Evolutionary conservation across 495 filamentous ascomycete species (phyloP).

Genomic region (Podospora pseudoanserina): DNA sequence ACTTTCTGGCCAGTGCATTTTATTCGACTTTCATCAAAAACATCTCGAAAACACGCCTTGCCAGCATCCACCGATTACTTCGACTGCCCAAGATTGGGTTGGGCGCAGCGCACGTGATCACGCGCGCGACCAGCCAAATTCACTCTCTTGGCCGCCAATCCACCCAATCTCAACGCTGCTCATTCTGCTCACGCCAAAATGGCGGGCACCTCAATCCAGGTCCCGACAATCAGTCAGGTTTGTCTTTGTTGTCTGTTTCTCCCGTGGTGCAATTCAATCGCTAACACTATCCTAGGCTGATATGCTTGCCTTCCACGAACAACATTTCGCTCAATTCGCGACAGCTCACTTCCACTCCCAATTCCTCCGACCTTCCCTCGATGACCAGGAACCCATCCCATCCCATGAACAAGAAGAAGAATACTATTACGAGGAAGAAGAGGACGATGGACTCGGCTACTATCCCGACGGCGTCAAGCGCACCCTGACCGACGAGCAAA

Average conservation of each 20-base stretch:
- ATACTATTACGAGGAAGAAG: conserved; percentile 37
- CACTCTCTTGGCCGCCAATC: conserved; percentile 4
- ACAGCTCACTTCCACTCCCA: conserved; percentile 47
- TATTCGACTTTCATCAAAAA: background rate
- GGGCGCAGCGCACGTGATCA: conserved; percentile 23
- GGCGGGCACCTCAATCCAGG: conserved; percentile 26
- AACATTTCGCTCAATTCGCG: conserved; percentile 54
- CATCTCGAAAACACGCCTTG: background rate
- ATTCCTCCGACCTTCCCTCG: conserved; percentile 39
- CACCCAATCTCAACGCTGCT: conserved; percentile 9
- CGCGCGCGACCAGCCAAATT: background rate
- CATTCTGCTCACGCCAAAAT: conserved; percentile 23
- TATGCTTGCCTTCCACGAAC: conserved; percentile 63
- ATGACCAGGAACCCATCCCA: conserved; percentile 14
- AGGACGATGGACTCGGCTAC: conserved; percentile 74
- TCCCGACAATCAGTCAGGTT: conserved; percentile 51
- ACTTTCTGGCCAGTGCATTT: background rate
- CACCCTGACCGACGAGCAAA: conserved; percentile 88
- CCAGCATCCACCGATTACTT: background rate
- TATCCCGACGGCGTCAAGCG: conserved; percentile 87
- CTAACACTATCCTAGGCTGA: conserved; percentile 57
- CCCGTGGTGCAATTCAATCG: conserved; percentile 10
- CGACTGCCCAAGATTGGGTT: background rate
- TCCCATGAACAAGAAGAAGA: conserved; percentile 26
- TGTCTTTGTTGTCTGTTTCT: conserved; percentile 15